Base-by-base conservation (phyloP, 495 filamentous ascomycete genomes). In the Peziza echinospora region DNA sequence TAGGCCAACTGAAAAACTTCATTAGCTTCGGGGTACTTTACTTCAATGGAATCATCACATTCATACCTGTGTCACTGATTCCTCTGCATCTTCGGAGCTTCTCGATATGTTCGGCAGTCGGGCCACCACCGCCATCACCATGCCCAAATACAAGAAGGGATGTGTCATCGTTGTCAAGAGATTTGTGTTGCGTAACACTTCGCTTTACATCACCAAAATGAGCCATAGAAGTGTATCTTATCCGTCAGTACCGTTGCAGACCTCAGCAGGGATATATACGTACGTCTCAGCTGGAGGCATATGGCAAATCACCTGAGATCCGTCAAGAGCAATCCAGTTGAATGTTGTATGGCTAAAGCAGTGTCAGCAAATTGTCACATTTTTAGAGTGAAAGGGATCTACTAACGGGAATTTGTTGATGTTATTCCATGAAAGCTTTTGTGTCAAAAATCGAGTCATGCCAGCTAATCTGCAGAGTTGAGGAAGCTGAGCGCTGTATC, bases 341-440 rank as follows among this genome's bases (percentile, higher is more conserved):
- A 97, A 97, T 0, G 89, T 96, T 1, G 87, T 94, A 53, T 96
- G 89, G 16, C 41, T 43, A 19, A 5, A 37, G 13, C 13, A 1
- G n/a, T n/a, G n/a, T n/a, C n/a, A n/a, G n/a, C n/a, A n/a, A n/a
- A n/a, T n/a, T n/a, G n/a, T n/a, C n/a, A n/a, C n/a, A n/a, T n/a
- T n/a, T n/a, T n/a, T n/a, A n/a, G n/a, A n/a, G 5, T 19, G 41
- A n/a, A 43, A 43, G 10, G 21, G 2, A 13, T 17, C 21, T 11
- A 43, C 41, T 43, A 17, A 43, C 26, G 89, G 89, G 64, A 97
- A 97, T 49, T 80, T 92, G 66, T 97, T 96, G 68, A 97, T 94
- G 62, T 96, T 96, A 63, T 97, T 97, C 78, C 78, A 83, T 60
- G 76, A 81, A 28, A 97, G 71, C 64, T 97, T 97, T 63, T 97